These are phyloP conservation scores for Xylariaceae sp. DNA, from an alignment of 2,329 filamentous ascomycete genomes.

Conservation along the genomic window DNA sequence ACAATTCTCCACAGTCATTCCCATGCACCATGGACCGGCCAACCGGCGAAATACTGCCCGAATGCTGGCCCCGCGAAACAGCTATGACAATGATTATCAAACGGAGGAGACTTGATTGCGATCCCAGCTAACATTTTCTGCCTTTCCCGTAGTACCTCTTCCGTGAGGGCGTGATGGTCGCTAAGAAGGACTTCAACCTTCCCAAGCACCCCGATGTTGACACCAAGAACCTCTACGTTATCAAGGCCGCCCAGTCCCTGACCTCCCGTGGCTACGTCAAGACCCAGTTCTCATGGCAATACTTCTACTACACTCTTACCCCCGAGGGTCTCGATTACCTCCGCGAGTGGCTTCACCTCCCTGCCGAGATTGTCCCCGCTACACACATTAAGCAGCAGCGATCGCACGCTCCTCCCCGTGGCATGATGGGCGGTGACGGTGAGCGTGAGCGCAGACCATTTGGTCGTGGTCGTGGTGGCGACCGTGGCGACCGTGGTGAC, in stretches of 20 bases:
- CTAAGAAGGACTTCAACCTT: slow-evolving; percentile 98
- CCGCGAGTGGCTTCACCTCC: slow-evolving; percentile 99
- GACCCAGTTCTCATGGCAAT: slow-evolving; percentile 99
- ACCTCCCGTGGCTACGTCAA: slow-evolving; percentile 98
- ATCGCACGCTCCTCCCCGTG: slow-evolving; percentile 94
- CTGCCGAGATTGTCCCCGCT: slow-evolving; percentile 97
- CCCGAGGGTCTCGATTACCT: slow-evolving; percentile 99
- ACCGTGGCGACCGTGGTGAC: slow-evolving; percentile 58
- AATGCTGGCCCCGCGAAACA: slow-evolving; percentile 12
- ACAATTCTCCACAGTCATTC: slow-evolving; percentile 6
- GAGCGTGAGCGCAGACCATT: slow-evolving; percentile 78
- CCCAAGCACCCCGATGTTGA: slow-evolving; percentile 97
- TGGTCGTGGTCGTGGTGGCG: slow-evolving; percentile 69
- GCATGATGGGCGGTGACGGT: slow-evolving; percentile 92
- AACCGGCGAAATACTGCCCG: slow-evolving; percentile 2
- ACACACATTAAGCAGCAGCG: slow-evolving; percentile 99
- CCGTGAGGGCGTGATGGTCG: slow-evolving; percentile 88
- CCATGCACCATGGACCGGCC: neutral
- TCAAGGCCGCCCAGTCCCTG: slow-evolving; percentile 98
- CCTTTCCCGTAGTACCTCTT: slow-evolving; percentile 75
- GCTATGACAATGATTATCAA: slow-evolving; percentile 9
- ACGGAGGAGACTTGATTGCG: slow-evolving; percentile 1
- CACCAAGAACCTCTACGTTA: slow-evolving; percentile 98
- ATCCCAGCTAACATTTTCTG: slow-evolving; percentile 28
- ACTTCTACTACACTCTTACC: slow-evolving; percentile 99